phyloP scores from a whole-genome alignment of 2,329 filamentous ascomycete genomes.

The Penicillium sp. region DNA sequence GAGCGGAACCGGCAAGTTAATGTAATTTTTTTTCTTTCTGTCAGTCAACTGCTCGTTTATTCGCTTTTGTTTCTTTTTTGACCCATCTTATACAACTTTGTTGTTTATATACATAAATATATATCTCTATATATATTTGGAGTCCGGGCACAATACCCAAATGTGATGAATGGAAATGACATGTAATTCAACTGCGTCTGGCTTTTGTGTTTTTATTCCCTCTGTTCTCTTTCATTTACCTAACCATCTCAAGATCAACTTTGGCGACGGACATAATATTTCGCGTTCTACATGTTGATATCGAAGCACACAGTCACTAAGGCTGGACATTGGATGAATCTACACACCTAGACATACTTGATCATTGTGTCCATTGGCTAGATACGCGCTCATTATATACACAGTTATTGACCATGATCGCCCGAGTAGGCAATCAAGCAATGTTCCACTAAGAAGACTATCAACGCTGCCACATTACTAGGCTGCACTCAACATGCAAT shows the following conservation, averaged over 20 bases:
- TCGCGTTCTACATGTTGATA: background rate
- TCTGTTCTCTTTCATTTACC: background rate
- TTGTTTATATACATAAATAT: background rate
- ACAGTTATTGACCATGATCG: background rate
- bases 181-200: background rate
- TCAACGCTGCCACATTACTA: background rate
- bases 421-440: background rate
- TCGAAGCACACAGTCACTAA: background rate
- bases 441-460: background rate
- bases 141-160: conserved; percentile 7
- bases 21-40: background rate
- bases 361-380: too few relatives aligned
- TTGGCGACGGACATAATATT: background rate
- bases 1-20: conserved; percentile 4
- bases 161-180: conserved; percentile 9
- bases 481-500: background rate
- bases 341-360: background rate
- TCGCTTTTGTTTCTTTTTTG: background rate
- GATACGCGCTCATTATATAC: background rate
- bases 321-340: background rate
- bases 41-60: background rate
- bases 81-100: background rate
- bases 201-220: background rate
- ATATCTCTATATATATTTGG: conserved; percentile 2
- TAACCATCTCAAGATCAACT: background rate